Conservation (phyloP, 495 filamentous ascomycete genomes). For the Bacidia rubella region DNA sequence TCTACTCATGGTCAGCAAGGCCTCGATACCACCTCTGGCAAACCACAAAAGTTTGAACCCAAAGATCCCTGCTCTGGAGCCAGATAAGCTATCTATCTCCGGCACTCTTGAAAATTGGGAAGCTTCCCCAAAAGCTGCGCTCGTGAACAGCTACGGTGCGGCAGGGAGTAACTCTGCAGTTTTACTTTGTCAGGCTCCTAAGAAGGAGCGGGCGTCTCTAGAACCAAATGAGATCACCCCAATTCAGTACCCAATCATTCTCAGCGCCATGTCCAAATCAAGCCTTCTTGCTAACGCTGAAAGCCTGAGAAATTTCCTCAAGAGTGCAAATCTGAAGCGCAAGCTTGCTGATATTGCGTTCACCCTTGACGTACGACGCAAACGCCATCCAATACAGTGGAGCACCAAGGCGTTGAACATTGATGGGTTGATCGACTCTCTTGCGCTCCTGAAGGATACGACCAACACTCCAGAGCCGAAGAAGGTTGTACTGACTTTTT, state of each 20-base stretch:
- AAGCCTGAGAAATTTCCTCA: conserved; percentile 4
- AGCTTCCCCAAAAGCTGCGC: conserved; percentile 21
- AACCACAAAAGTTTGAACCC: conserved; percentile 31
- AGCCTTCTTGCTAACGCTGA: conserved; percentile 13
- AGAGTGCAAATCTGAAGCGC: neutral
- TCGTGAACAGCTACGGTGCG: conserved; percentile 38
- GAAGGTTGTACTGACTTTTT: conserved; percentile 24
- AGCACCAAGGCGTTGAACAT: conserved; percentile 6
- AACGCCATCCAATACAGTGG: conserved; percentile 1
- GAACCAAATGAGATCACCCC: too few relatives aligned
- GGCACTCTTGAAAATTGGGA: conserved; percentile 24
- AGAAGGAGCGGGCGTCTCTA: too few relatives aligned
- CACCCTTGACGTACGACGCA: conserved; percentile 6
- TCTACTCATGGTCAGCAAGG: conserved; percentile 23
- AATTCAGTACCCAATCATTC: conserved; percentile 14
- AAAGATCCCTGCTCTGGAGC: conserved; percentile 14
- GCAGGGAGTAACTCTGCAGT: conserved; percentile 30
- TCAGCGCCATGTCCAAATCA: conserved; percentile 11
- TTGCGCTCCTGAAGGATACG: neutral
- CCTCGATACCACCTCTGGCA: conserved; percentile 26
- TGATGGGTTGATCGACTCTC: neutral
- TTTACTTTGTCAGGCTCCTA: too few relatives aligned
- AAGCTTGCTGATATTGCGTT: conserved; percentile 13
- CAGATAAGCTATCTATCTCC: conserved; percentile 25
- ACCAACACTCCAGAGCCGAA: conserved; percentile 2